Conservation (phyloP, 2,329 filamentous ascomycete genomes). For the Incumbomyces delicatus region DNA sequence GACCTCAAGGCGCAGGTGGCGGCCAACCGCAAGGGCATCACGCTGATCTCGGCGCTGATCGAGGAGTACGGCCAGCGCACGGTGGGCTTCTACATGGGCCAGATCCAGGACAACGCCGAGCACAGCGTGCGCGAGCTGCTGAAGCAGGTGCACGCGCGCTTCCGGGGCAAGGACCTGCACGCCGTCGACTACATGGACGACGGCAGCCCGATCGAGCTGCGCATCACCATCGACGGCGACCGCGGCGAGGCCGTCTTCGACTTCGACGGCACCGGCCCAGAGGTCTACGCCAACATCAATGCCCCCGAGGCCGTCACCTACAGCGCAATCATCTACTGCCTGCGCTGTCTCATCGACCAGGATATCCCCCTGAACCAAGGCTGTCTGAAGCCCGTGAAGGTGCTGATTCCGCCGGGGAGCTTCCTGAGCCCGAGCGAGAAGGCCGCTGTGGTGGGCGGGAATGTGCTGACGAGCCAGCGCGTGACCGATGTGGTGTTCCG, state of each 20-base stretch:
- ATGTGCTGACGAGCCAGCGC: conserved; percentile 68
- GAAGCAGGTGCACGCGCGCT: conserved; percentile 59
- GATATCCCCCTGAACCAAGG: conserved; percentile 84
- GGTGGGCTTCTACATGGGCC: conserved; percentile 75
- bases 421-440: conserved; percentile 67
- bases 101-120: conserved; percentile 73
- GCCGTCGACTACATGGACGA: conserved; percentile 83
- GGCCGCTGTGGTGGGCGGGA: conserved; percentile 74
- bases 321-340: conserved; percentile 75
- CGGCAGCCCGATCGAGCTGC: conserved; percentile 65
- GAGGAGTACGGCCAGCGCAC: conserved; percentile 67
- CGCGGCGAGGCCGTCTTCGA: conserved; percentile 71
- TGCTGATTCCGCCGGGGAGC: conserved; percentile 61
- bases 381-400: conserved; percentile 65
- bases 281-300: conserved; percentile 73
- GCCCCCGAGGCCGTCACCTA: conserved; percentile 74
- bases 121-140: conserved; percentile 63
- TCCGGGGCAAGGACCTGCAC: conserved; percentile 59
- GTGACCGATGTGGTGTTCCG: conserved; percentile 76
- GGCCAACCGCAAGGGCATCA: conserved; percentile 77
- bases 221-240: conserved; percentile 62
- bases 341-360: conserved; percentile 68
- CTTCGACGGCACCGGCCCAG: conserved; percentile 66
- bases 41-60: conserved; percentile 63
- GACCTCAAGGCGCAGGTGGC: conserved; percentile 81